A percentile compares a stretch with the other conserved stretches of the same genome.
These are phyloP conservation scores for Colletotrichum caudatum DNA, from an alignment of 2,329 filamentous ascomycete genomes.

Conservation along the genomic window DNA sequence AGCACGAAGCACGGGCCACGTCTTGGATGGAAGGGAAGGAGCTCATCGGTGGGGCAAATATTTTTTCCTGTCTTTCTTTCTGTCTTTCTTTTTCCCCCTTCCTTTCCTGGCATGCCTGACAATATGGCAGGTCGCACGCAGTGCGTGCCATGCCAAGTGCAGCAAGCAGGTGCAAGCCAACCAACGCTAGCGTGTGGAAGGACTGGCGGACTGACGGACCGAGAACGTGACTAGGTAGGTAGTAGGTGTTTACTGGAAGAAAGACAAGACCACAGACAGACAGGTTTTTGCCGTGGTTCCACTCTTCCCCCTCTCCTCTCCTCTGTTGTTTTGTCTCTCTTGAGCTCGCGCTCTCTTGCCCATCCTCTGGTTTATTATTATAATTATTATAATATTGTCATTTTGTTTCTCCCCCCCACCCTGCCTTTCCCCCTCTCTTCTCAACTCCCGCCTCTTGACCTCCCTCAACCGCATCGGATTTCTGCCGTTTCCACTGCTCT, in stretches of 20 bases:
- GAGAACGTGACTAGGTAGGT: constrained; percentile 3
- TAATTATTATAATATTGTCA: background rate
- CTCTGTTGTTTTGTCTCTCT: background rate
- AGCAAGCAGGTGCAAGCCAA: background rate
- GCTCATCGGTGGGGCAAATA: constrained; percentile 10
- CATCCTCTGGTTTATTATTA: background rate
- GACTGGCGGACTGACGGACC: constrained; percentile 16
- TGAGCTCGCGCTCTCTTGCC: background rate
- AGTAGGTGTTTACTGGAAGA: background rate
- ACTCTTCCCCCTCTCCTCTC: background rate
- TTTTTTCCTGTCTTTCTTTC: constrained; percentile 2
- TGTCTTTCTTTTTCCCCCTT: background rate
- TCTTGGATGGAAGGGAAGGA: constrained; percentile 11
- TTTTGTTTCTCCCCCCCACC: background rate
- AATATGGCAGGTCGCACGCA: background rate
- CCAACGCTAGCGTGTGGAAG: constrained; percentile 19
- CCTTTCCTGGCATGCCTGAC: background rate
- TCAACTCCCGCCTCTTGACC: background rate
- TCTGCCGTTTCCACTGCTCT: constrained; percentile 1
- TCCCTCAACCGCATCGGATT: constrained; percentile 3
- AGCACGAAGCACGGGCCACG: constrained; percentile 10
- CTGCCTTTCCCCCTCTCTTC: background rate
- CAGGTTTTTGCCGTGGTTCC: background rate
- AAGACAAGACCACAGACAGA: background rate
- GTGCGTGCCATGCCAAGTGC: background rate